Evolutionary conservation across 306 rosid genomes (phyloP), one percentile per base, ranked within the genome.

Genomic region (Mimosa bimucronata): DNA sequence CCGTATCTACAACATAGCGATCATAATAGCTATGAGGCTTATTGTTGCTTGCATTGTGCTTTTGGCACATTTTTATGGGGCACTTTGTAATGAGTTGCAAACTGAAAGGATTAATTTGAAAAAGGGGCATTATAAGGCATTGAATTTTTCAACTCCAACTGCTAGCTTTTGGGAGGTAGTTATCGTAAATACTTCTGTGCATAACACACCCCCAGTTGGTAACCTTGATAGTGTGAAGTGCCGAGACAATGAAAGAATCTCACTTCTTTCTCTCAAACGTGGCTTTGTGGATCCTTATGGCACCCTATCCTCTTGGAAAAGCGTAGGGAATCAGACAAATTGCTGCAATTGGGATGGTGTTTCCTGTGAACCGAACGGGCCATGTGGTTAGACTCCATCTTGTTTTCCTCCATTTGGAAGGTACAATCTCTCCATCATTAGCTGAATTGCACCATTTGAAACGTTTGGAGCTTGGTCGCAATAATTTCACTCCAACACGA

Each of bases 341-440:
- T 74, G 78, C 21, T 74, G 78, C 62, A 74, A 40, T 0, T 76
- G 72, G 73, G 16, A 12, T 0, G 57, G 80, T 57, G 67, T 80
- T 34, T 6, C 3, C 0, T 80, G 87, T 11, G 16, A 23, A 19
- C n/a, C 23, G 1, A 26, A 53, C 69, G 0, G 80, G 68, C 11
- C 82, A 77, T 38, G 87, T 84, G 21, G 1, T 48, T 4, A 2
- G 0, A 1, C 80, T 80, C 7, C 5, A 14, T 55, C 82, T 38
- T 7, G 1, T 2, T 13, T 1, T 1, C 16, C 0, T 0, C 2
- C 0, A 2, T 25, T 26, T 38, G 2, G 5, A 64, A 76, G 83
- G 80, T 34, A 26, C 50, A 1, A 74, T 83, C 37, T 52, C 83
- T 9, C 4, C 14, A 18, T 23, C 37, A 7, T 3, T 64, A 29